Percentiles rank a stretch among this genome's conserved stretches.
These are phyloP conservation scores for Fusarium guadeloupense DNA, from an alignment of 2,329 filamentous ascomycete genomes.

Conservation along the genomic window DNA sequence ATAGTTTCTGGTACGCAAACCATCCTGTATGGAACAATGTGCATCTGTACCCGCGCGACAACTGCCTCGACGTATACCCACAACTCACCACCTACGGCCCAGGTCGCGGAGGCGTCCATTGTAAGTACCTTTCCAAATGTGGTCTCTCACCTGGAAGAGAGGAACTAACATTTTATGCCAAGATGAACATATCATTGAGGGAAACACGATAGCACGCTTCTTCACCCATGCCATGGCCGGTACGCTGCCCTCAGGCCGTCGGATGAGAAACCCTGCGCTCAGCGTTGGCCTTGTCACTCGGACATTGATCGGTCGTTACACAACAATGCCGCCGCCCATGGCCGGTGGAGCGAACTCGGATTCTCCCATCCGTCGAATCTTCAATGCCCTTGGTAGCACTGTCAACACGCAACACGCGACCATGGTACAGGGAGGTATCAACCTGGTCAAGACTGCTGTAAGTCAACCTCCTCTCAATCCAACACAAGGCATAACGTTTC, in stretches of 20 bases:
- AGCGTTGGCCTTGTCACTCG: not conserved
- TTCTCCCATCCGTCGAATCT: conserved; percentile 4
- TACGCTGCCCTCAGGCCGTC: conserved; percentile 7
- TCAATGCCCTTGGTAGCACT: conserved; percentile 8
- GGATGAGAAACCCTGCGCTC: conserved; percentile 4
- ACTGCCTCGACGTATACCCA: conserved; percentile 8
- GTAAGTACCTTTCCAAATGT: not conserved
- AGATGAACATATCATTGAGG: conserved; percentile 13
- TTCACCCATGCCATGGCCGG: conserved; percentile 10
- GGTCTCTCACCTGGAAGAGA: not conserved
- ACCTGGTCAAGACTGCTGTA: conserved; percentile 16
- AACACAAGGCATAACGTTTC: not conserved
- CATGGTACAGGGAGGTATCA: not conserved
- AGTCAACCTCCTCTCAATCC: not conserved
- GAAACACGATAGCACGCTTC: conserved; percentile 8
- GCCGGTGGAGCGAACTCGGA: conserved; percentile 1
- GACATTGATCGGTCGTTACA: not conserved
- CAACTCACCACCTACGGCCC: not conserved
- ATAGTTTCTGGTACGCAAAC: conserved; percentile 9
- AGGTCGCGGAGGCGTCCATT: conserved; percentile 6
- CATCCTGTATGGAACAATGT: conserved; percentile 14
- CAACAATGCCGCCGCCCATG: conserved; percentile 5
- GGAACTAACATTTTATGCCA: not conserved
- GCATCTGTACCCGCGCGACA: conserved; percentile 4
- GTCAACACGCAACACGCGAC: conserved; percentile 1